Conservation (phyloP, 805 yeast genomes). For the Myxozyma sirexii region DNA sequence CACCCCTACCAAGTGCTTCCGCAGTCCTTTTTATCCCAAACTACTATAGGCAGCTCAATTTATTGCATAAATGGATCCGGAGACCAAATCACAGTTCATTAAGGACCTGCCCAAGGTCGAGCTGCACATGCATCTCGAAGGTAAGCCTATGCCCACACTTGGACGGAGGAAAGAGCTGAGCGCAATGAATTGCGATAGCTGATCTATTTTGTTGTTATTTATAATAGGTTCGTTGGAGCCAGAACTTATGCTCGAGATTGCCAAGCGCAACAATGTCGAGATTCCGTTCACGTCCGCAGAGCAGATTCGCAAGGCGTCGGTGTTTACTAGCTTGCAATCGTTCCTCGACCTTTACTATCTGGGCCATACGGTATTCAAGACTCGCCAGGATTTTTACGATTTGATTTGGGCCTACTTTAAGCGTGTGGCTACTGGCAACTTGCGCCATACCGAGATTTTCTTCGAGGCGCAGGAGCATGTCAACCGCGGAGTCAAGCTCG, state of each 20-base stretch:
- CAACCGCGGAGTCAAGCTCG: slow-evolving; percentile 32
- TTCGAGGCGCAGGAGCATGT: slow-evolving; percentile 36
- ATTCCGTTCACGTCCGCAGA: slow-evolving; percentile 62
- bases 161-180: background rate
- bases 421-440: slow-evolving; percentile 33
- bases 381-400: slow-evolving; percentile 73
- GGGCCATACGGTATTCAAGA: slow-evolving; percentile 74
- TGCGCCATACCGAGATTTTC: slow-evolving; percentile 33
- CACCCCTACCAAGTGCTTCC: no score
- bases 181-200: background rate
- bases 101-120: slow-evolving; percentile 82
- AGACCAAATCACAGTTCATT: slow-evolving; percentile 49
- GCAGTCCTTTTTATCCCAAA: no score
- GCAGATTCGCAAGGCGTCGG: slow-evolving; percentile 58
- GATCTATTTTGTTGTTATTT: background rate
- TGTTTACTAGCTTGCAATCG: slow-evolving; percentile 72
- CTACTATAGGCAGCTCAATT: no score
- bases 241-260: slow-evolving; percentile 67
- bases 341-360: slow-evolving; percentile 77
- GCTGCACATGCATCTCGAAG: slow-evolving; percentile 83
- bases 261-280: slow-evolving; percentile 61
- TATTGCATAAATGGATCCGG: slow-evolving; percentile 22
- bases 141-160: slow-evolving; percentile 43
- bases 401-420: slow-evolving; percentile 73
- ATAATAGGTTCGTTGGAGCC: slow-evolving; percentile 59